A percentile compares a stretch with the other conserved stretches of the same genome.
phyloP scores from a whole-genome alignment of 208 protist genomes.

The Naegleria fowleri region DNA sequence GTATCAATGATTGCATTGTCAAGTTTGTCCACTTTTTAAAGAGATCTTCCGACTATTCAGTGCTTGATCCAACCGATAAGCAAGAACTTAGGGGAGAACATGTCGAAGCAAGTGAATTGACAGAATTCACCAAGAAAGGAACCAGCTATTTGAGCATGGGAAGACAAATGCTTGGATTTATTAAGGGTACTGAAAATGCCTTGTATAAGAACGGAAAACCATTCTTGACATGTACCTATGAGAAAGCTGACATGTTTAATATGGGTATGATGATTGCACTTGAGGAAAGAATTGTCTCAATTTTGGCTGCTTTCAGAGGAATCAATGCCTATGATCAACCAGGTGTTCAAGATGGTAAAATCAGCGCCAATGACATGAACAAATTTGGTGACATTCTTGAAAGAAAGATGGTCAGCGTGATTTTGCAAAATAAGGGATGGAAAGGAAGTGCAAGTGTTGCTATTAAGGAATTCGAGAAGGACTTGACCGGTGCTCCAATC shows the following conservation, averaged over 20 bases:
- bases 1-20: slow-evolving; percentile 39
- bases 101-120: background rate
- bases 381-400: background rate
- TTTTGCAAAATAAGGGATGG: background rate
- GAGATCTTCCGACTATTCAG: slow-evolving; percentile 29
- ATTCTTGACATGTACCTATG: slow-evolving; percentile 32
- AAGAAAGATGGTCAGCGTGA: background rate
- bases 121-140: background rate
- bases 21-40: slow-evolving; percentile 36
- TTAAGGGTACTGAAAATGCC: slow-evolving; percentile 47
- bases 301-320: slow-evolving; percentile 36
- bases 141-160: slow-evolving; percentile 39
- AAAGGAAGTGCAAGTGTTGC: background rate
- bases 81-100: background rate
- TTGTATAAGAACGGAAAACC: slow-evolving; percentile 36
- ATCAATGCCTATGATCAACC: slow-evolving; percentile 52
- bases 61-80: background rate
- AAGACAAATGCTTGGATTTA: slow-evolving; percentile 44
- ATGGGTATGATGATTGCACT: slow-evolving; percentile 49
- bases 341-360: slow-evolving; percentile 51
- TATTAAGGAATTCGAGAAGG: background rate
- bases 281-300: slow-evolving; percentile 45
- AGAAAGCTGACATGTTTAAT: slow-evolving; percentile 21
- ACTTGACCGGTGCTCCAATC: background rate
- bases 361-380: slow-evolving; percentile 34